A percentile compares a stretch with the other conserved stretches of the same genome.
Conservation (phyloP, 108 stramenopile species). For the Aurantiochytrium sp. region DNA sequence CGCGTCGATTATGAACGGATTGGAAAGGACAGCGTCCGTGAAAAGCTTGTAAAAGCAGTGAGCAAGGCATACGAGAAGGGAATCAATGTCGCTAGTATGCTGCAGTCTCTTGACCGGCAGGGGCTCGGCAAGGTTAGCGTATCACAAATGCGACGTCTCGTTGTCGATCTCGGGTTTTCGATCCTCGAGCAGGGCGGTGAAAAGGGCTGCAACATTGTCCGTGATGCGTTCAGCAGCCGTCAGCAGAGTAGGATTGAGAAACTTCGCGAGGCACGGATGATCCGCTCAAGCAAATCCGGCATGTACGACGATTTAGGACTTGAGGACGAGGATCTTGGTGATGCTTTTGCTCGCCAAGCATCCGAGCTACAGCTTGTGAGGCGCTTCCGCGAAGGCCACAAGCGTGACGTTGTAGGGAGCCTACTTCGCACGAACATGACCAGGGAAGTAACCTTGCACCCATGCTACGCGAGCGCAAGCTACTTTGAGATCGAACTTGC, state of each 20-base stretch:
- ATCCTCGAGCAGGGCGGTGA: neutral
- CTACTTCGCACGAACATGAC: slow-evolving; percentile 41
- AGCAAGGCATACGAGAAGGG: neutral
- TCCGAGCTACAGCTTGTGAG: slow-evolving; percentile 43
- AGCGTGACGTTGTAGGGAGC: slow-evolving; percentile 40
- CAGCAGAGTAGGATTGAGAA: slow-evolving; percentile 20
- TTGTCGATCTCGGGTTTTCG: neutral
- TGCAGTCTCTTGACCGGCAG: neutral
- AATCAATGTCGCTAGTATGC: neutral
- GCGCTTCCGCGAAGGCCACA: slow-evolving; percentile 58
- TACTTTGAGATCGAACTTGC: slow-evolving; percentile 51
- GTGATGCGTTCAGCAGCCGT: neutral
- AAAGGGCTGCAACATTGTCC: neutral
- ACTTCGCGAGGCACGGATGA: slow-evolving; percentile 17
- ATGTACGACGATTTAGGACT: neutral
- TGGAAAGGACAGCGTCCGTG: neutral
- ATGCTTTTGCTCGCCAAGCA: slow-evolving; percentile 11
- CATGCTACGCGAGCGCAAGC: slow-evolving; percentile 35
- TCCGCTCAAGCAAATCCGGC: slow-evolving; percentile 26
- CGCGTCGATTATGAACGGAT: neutral
- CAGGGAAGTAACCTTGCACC: slow-evolving; percentile 35
- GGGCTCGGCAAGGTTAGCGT: neutral
- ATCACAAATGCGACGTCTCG: neutral
- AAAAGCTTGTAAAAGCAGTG: neutral
- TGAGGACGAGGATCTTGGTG: neutral